phyloP scores from a whole-genome alignment of 176 grass and related monocot species.

The Zizania latifolia region DNA sequence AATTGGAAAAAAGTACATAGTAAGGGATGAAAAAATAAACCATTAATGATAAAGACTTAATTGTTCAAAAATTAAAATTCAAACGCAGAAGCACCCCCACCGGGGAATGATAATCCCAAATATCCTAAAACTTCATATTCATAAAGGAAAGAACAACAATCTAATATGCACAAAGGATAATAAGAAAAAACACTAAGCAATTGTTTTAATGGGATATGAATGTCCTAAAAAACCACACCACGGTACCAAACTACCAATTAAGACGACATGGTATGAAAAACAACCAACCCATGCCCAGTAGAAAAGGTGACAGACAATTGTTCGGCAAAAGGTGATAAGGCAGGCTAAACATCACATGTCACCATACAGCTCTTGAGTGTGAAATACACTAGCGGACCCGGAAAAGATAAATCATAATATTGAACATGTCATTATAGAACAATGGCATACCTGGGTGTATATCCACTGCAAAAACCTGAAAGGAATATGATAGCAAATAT shows the following conservation, averaged over 20 bases:
- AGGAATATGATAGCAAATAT: conserved; percentile 14
- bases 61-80: neutral
- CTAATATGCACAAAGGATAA: no score
- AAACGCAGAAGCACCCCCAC: no score
- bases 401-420: neutral
- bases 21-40: neutral
- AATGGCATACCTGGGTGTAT: conserved; percentile 83
- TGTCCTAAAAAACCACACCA: no score
- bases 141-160: no score
- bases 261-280: no score
- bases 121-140: no score
- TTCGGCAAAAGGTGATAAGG: neutral
- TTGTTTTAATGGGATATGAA: no score
- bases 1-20: neutral
- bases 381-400: neutral
- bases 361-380: neutral
- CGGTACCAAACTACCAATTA: no score
- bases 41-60: neutral
- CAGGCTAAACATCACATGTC: neutral
- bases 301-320: neutral
- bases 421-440: neutral
- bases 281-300: neutral
- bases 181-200: no score
- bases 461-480: conserved; percentile 96
- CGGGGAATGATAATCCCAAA: no score